Conservation (phyloP, 371 early-diverging fungal genomes). For the Lichtheimia corymbifera region DNA sequence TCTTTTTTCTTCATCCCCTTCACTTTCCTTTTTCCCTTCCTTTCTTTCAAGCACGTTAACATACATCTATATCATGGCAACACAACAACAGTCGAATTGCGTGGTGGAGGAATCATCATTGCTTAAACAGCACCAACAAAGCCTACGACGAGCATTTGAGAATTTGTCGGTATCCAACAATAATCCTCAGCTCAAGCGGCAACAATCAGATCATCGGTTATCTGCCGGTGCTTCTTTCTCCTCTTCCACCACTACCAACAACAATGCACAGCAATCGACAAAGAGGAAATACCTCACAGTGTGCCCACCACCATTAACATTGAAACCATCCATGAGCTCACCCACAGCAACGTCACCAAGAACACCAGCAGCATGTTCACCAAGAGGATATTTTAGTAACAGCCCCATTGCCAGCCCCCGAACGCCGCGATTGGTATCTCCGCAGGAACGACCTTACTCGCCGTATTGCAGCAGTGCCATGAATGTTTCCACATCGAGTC, state of each 20-base stretch:
- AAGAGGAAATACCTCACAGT: constrained; percentile 12
- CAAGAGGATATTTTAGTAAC: background rate
- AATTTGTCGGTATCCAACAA: constrained; percentile 6
- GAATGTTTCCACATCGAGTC: constrained; percentile 6
- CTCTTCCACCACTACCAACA: background rate
- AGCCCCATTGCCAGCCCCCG: constrained; percentile 5
- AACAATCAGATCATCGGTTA: constrained; percentile 5
- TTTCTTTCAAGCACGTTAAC: background rate
- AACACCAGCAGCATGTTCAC: background rate
- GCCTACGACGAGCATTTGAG: constrained; percentile 10
- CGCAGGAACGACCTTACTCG: constrained; percentile 9
- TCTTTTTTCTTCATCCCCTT: background rate
- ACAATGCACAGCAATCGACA: background rate
- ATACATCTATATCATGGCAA: constrained; percentile 1
- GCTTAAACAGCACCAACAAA: background rate
- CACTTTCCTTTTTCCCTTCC: background rate
- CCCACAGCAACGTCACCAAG: constrained; percentile 9
- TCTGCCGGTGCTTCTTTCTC: background rate
- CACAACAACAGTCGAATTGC: background rate
- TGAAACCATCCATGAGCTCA: constrained; percentile 13
- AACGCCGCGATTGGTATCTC: constrained; percentile 2
- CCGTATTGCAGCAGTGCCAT: constrained; percentile 10
- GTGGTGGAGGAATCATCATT: background rate
- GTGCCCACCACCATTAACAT: constrained; percentile 7
- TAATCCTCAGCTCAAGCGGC: background rate